Evolutionary conservation across 768 basidiomycete genomes (phyloP).

Genomic region (Leccinum sublutescens): DNA sequence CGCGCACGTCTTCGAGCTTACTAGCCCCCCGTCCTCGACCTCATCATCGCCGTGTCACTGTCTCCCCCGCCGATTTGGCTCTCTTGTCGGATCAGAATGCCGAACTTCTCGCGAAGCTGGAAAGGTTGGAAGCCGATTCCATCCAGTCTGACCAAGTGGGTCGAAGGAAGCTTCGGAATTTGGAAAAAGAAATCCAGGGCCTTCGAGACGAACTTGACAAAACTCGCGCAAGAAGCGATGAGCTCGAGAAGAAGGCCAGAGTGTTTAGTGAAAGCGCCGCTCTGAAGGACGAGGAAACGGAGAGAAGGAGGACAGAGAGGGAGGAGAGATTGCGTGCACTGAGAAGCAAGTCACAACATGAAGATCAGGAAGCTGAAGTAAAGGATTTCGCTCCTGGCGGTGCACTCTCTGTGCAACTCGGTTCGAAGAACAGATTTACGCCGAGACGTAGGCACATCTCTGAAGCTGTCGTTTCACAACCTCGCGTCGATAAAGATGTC

Average conservation of each 20-base stretch:
- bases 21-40: slow-evolving; percentile 25
- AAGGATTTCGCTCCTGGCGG: slow-evolving; percentile 65
- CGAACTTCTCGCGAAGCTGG: slow-evolving; percentile 72
- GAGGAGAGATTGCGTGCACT: slow-evolving; percentile 55
- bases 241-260: slow-evolving; percentile 66
- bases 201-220: slow-evolving; percentile 75
- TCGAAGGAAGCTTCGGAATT: slow-evolving; percentile 60
- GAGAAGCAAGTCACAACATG: slow-evolving; percentile 38
- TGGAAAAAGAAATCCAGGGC: slow-evolving; percentile 79
- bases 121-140: slow-evolving; percentile 73
- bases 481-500: slow-evolving; percentile 5
- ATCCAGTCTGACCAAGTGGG: slow-evolving; percentile 63
- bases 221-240: slow-evolving; percentile 67
- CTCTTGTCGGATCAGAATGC: slow-evolving; percentile 80
- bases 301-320: slow-evolving; percentile 36
- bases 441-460: slow-evolving; percentile 31
- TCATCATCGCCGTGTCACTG: slow-evolving; percentile 47
- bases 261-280: slow-evolving; percentile 30
- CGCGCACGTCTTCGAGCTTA: slow-evolving; percentile 21
- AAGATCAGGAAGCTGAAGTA: slow-evolving; percentile 35
- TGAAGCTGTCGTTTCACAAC: slow-evolving; percentile 20
- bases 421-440: slow-evolving; percentile 19
- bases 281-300: slow-evolving; percentile 30
- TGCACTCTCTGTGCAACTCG: slow-evolving; percentile 31
- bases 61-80: slow-evolving; percentile 67